phyloP scores from a whole-genome alignment of 2,329 filamentous ascomycete species.

The Clonostachys chloroleuca region DNA sequence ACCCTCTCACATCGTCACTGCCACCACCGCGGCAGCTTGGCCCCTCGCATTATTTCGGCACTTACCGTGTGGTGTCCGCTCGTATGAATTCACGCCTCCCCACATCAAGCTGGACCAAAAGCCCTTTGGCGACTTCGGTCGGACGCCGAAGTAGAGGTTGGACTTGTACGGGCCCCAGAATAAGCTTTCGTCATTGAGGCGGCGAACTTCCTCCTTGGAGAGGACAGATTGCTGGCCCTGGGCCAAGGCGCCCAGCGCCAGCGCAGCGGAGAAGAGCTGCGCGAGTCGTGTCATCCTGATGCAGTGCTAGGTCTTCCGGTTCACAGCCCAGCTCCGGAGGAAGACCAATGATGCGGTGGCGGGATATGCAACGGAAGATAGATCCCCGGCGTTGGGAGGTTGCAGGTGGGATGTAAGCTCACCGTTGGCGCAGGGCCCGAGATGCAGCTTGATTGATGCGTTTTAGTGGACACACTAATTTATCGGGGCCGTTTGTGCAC shows the following conservation, averaged over 20 bases:
- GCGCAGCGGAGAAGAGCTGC: slow-evolving; percentile 7
- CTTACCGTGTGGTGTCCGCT: slow-evolving; percentile 71
- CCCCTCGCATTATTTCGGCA: neutral
- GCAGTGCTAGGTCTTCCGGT: too few relatives aligned
- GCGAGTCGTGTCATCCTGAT: neutral
- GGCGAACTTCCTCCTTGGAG: slow-evolving; percentile 38
- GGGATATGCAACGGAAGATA: too few relatives aligned
- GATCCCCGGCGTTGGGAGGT: too few relatives aligned
- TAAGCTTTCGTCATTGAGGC: slow-evolving; percentile 72
- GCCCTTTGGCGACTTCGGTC: slow-evolving; percentile 77
- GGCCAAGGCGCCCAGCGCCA: slow-evolving; percentile 17
- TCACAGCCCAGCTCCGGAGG: too few relatives aligned
- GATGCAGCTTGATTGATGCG: too few relatives aligned
- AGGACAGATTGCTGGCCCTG: slow-evolving; percentile 29
- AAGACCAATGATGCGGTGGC: too few relatives aligned
- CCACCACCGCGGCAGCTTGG: too few relatives aligned
- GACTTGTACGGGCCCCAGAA: slow-evolving; percentile 95
- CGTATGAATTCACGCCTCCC: slow-evolving; percentile 78
- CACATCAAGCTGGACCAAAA: slow-evolving; percentile 83
- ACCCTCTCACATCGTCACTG: too few relatives aligned
- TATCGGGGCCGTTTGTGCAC: too few relatives aligned
- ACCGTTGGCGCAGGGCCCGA: too few relatives aligned
- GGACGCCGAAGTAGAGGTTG: slow-evolving; percentile 90
- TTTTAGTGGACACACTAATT: too few relatives aligned
- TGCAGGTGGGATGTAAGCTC: too few relatives aligned